Conservation (phyloP, 2,329 filamentous ascomycete species). For the Lojkania enalia region DNA sequence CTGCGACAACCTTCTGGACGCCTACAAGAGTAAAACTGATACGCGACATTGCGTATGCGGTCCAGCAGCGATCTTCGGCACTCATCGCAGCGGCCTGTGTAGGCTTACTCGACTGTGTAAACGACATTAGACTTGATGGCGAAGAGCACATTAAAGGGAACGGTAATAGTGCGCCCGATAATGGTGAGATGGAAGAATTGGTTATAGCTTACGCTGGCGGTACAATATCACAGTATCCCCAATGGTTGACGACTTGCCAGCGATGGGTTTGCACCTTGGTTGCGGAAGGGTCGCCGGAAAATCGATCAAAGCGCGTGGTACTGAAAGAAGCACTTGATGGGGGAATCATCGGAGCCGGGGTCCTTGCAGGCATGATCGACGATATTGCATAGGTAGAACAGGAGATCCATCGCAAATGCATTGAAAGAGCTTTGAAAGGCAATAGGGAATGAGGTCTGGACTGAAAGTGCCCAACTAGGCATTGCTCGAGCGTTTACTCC, state of each 20-base stretch:
- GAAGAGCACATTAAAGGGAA: constrained; percentile 22
- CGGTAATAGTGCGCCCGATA: constrained; percentile 16
- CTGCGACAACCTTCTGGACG: constrained; percentile 59
- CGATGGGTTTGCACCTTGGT: constrained; percentile 64
- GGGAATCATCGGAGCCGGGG: constrained; percentile 60
- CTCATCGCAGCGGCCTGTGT: constrained; percentile 74
- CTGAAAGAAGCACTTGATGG: constrained; percentile 57
- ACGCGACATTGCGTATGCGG: constrained; percentile 68
- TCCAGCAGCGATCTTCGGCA: constrained; percentile 72
- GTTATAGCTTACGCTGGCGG: constrained; percentile 80
- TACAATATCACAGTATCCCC: constrained; percentile 78
- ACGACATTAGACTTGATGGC: constrained; percentile 59
- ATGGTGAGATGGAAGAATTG: constrained; percentile 58
- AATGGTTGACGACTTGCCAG: constrained; percentile 72
- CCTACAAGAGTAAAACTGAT: constrained; percentile 61
- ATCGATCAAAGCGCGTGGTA: constrained; percentile 51
- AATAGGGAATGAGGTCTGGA: no score
- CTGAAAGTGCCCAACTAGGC: no score
- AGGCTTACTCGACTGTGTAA: constrained; percentile 69
- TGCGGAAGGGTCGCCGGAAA: constrained; percentile 46
- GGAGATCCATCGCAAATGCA: no score
- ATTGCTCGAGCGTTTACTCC: no score
- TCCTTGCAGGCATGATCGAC: constrained; percentile 53
- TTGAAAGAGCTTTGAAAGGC: no score
- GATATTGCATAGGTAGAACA: constrained; percentile 31